Base-by-base conservation (phyloP, 768 basidiomycete genomes). In the Tricholoma matsutake region DNA sequence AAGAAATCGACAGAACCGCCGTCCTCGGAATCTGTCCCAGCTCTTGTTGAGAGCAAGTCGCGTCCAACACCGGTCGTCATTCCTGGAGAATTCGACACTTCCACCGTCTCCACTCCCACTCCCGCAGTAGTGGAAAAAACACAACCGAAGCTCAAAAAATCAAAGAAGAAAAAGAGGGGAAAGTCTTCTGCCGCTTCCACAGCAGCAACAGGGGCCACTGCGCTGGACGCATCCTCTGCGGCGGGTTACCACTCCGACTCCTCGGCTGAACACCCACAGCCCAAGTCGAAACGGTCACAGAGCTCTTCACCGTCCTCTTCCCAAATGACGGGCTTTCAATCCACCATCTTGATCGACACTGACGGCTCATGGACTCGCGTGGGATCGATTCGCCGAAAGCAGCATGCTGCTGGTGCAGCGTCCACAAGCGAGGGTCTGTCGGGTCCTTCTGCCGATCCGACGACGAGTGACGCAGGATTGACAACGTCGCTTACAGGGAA, bases 331-430 rank as follows among this genome's bases (percentile, higher is more conserved):
- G 61, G 69, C 28, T 59, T 73, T 29, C 68, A 72, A 59, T 73
- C 77, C 59, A 73, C 78, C 59, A 71, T 72, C 45, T 78, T 75
- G 14, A 68, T 73, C 55, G 83, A 83, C 61, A 83, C 81, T 1
- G 86, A 88, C 63, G 78, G 81, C 34, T 85, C 86, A 4, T 91
- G 89, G 89, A 90, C 88, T 20, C 86, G 85, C 58, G 85, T 91
- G n/a, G 82, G 83, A 63, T 74, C 81, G 29, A 76, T 75, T n/a
- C 77, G 75, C 57, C 76, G 65, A 54, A 61, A 54, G 54, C 64
- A 59, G 45, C 62, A 32, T 64, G 29, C 10, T 28, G 28, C 29
- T 9, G 31, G 51, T 53, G 29, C n/a, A 2, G 51, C 13, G n/a
- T 52, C 56, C 45, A 60, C 58, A 64, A 67, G 45, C 56, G 20